A percentile compares a stretch with the other conserved stretches of the same genome.
Conservation (phyloP, 192 early-diverging fungal species). For the Coemansia sp. region DNA sequence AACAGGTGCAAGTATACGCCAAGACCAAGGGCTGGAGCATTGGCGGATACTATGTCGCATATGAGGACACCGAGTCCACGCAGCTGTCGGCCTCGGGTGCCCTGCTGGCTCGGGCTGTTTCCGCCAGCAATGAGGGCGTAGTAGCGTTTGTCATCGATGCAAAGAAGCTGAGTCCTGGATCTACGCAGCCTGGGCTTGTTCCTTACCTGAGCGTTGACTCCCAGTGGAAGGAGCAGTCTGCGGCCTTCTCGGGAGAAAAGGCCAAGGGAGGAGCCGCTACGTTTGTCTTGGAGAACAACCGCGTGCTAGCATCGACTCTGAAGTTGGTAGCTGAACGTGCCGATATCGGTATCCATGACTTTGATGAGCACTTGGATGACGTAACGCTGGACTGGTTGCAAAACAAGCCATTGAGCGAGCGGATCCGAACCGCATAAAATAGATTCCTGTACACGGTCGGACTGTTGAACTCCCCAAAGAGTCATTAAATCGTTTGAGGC, state of each 20-base stretch:
- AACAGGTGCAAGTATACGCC: slow-evolving; percentile 64
- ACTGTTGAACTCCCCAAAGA: background rate
- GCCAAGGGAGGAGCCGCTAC: slow-evolving; percentile 16
- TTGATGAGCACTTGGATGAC: slow-evolving; percentile 58
- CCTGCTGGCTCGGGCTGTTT: slow-evolving; percentile 36
- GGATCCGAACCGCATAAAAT: slow-evolving; percentile 36
- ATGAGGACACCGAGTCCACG: slow-evolving; percentile 36
- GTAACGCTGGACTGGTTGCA: slow-evolving; percentile 55
- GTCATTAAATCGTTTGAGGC: background rate
- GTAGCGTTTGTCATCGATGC: slow-evolving; percentile 50
- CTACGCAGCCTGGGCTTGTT: slow-evolving; percentile 22
- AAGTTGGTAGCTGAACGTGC: slow-evolving; percentile 47
- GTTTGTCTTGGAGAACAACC: slow-evolving; percentile 54
- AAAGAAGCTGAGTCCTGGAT: slow-evolving; percentile 36
- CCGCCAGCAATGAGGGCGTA: slow-evolving; percentile 16
- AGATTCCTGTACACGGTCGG: background rate
- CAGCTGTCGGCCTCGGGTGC: slow-evolving; percentile 46
- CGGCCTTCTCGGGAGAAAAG: slow-evolving; percentile 26
- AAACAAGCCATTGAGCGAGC: slow-evolving; percentile 43
- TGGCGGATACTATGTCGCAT: slow-evolving; percentile 50
- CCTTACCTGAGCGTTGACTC: slow-evolving; percentile 31
- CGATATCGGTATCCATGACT: slow-evolving; percentile 44
- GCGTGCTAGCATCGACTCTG: slow-evolving; percentile 32
- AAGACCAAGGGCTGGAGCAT: slow-evolving; percentile 33
- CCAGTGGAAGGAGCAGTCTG: slow-evolving; percentile 51